A percentile compares a stretch with the other conserved stretches of the same genome.
Evolutionary conservation across 2,329 filamentous ascomycete genomes (phyloP).

Genomic region (Colletotrichum plurivorum): DNA sequence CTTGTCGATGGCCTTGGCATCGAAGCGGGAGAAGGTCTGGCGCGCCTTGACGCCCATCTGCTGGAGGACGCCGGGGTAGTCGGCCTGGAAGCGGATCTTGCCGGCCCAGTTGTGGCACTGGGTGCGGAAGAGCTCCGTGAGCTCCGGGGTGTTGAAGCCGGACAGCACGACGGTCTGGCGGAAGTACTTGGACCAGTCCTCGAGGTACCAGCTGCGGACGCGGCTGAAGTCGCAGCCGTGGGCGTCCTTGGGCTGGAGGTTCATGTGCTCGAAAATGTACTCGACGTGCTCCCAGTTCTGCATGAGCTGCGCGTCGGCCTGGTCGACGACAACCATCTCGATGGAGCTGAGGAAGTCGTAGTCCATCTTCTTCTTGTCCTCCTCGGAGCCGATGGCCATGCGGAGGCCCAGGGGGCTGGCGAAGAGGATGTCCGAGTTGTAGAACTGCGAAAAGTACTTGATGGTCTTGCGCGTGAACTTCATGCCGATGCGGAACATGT

Average conservation of each 20-base stretch:
- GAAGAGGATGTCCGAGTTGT: constrained; percentile 95
- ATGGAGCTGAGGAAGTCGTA: constrained; percentile 95
- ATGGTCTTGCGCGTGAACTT: constrained; percentile 97
- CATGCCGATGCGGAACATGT: constrained; percentile 95
- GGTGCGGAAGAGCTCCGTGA: constrained; percentile 82
- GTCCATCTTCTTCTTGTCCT: constrained; percentile 74
- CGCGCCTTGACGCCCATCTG: constrained; percentile 79
- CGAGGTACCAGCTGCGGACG: constrained; percentile 93
- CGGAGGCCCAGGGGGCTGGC: constrained; percentile 91
- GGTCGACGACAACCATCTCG: constrained; percentile 90
- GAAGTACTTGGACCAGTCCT: constrained; percentile 83
- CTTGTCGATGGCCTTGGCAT: constrained; percentile 75
- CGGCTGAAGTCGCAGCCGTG: constrained; percentile 96
- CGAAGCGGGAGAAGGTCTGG: constrained; percentile 93
- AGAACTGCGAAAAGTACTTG: constrained; percentile 96
- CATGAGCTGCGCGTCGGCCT: constrained; percentile 94
- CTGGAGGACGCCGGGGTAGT: constrained; percentile 80
- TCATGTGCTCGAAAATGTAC: constrained; percentile 91
- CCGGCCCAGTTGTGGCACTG: constrained; percentile 87
- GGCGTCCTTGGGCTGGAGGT: constrained; percentile 88
- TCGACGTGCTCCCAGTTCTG: constrained; percentile 99
- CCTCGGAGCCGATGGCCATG: constrained; percentile 88
- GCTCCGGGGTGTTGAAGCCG: constrained; percentile 89
- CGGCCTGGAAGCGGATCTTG: constrained; percentile 79
- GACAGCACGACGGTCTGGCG: constrained; percentile 89